A percentile compares a stretch with the other conserved stretches of the same genome.
These are phyloP conservation scores for Sporisorium reilianum DNA, from an alignment of 1,284 basidiomycete species.

Conservation along the genomic window DNA sequence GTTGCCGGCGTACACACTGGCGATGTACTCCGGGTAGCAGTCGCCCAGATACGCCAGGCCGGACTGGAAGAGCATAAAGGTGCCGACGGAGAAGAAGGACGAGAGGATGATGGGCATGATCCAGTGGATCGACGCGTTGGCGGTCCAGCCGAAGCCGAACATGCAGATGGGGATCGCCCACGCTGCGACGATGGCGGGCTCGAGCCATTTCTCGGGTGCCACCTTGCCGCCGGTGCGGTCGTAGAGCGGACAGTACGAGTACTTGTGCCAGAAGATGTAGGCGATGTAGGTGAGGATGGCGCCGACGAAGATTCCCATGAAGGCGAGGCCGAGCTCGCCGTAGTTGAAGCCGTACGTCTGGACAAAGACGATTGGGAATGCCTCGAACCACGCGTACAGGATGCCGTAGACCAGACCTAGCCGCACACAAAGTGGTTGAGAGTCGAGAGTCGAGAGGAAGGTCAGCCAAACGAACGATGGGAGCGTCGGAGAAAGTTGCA, in stretches of 20 bases:
- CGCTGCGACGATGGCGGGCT: slow-evolving; percentile 45
- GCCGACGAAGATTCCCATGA: slow-evolving; percentile 55
- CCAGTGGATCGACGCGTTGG: slow-evolving; percentile 54
- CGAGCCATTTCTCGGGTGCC: slow-evolving; percentile 56
- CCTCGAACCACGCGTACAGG: slow-evolving; percentile 53
- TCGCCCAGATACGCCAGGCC: slow-evolving; percentile 49
- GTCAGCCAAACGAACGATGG: no score
- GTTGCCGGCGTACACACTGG: slow-evolving; percentile 55
- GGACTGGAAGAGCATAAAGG: slow-evolving; percentile 57
- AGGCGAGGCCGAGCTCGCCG: slow-evolving; percentile 53
- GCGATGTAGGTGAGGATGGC: slow-evolving; percentile 40
- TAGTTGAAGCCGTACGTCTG: slow-evolving; percentile 60
- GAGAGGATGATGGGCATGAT: slow-evolving; percentile 56
- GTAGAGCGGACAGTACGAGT: slow-evolving; percentile 37
- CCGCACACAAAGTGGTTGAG: no score
- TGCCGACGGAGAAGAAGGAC: slow-evolving; percentile 45
- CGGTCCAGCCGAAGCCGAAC: slow-evolving; percentile 63
- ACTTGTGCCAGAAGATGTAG: slow-evolving; percentile 37
- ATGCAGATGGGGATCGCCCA: slow-evolving; percentile 72
- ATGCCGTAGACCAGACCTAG: slow-evolving; percentile 39
- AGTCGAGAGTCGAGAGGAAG: no score
- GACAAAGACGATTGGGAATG: slow-evolving; percentile 56
- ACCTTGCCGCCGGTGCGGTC: slow-evolving; percentile 40
- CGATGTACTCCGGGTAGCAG: slow-evolving; percentile 53
- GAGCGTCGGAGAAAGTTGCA: no score